Evolutionary conservation across 495 filamentous ascomycete species (phyloP), one percentile per base, ranked within the genome.

Genomic region (Penicillium roqueforti): DNA sequence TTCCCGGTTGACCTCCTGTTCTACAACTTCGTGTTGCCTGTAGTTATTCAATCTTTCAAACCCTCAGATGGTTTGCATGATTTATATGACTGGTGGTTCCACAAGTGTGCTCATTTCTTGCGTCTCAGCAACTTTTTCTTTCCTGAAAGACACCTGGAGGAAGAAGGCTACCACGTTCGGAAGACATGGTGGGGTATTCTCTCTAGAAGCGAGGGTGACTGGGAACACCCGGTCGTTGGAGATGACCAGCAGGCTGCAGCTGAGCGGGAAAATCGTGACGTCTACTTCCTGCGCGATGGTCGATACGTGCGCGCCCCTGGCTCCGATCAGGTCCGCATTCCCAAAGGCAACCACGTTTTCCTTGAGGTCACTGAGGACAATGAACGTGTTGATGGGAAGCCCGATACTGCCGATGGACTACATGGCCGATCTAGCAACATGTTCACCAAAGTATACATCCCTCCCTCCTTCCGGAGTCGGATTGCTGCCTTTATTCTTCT

Each of bases 11-110:
- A 97, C 61, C 73, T 99, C 0, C 76, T 99, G 19, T 92, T 97
- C 68, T 99, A 96, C 75, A 97, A 97, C 68, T 95, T 96, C 67
- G 68, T 96, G 50, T 89, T 96, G 81, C 93, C 93, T 1, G 65
- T 93, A 32, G 85, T 89, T 5, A 80, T 96, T 47, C 83, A 81
- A 56, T 83, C 87, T 59, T 84, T 93, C 72, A 88, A 86, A 63
- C 95, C 93, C 3, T 88, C 88, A 25, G 86, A 93, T 60, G 86
- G 80, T 3, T 71, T 99, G 7, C 87, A 95, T 55, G 76, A 76
- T 26, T 83, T 95, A 74, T 99, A 96, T 65, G 83, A 81, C 38
- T 97, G 93, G 93, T 97, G 92, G 92, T 96, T 99, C 70, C 86
- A 85, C 55, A 82, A 81, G 57, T 97, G 92, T 65, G 92, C 92